A percentile compares a stretch with the other conserved stretches of the same genome.
Conservation (phyloP, 2,329 filamentous ascomycete genomes). For the Aspergillus sp. region DNA sequence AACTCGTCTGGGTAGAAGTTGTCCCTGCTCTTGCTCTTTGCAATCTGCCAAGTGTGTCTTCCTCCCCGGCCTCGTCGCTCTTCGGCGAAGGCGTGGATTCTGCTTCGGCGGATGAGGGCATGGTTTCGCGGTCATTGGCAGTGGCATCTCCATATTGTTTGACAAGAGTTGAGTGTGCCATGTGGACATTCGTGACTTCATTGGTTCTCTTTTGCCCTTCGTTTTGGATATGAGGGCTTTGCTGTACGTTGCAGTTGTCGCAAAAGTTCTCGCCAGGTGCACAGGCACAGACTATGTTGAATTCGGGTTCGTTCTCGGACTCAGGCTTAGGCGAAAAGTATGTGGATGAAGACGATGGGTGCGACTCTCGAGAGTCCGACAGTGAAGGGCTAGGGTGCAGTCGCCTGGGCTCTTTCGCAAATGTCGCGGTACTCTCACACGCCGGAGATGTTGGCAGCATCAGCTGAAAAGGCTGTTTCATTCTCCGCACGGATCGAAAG, state of each 20-base stretch:
- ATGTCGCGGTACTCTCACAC: conserved; percentile 18
- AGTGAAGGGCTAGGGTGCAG: conserved; percentile 33
- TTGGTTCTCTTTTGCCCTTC: conserved; percentile 6
- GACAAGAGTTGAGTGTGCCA: conserved; percentile 26
- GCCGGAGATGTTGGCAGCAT: conserved; percentile 30
- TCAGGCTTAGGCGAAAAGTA: conserved; percentile 19
- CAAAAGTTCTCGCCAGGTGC: conserved; percentile 6
- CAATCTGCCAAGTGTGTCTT: neutral
- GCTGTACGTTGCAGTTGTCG: conserved; percentile 10
- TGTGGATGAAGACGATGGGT: conserved; percentile 19
- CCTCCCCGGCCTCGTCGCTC: neutral
- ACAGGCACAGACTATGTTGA: conserved; percentile 6
- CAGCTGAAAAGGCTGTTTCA: conserved; percentile 35
- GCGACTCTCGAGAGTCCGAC: conserved; percentile 25
- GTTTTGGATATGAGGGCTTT: conserved; percentile 5
- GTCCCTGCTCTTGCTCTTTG: conserved; percentile 28
- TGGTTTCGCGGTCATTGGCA: neutral
- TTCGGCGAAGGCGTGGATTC: neutral
- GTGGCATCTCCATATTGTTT: conserved; percentile 18
- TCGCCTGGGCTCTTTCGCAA: conserved; percentile 15
- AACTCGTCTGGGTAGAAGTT: conserved; percentile 32
- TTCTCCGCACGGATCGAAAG: conserved; percentile 33
- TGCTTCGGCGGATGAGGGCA: neutral
- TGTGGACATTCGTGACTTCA: conserved; percentile 24
- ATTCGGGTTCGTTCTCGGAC: conserved; percentile 10